Evolutionary conservation across 495 filamentous ascomycete genomes (phyloP), one percentile per base, ranked within the genome.

Genomic region (Lophiostoma macrostomum): DNA sequence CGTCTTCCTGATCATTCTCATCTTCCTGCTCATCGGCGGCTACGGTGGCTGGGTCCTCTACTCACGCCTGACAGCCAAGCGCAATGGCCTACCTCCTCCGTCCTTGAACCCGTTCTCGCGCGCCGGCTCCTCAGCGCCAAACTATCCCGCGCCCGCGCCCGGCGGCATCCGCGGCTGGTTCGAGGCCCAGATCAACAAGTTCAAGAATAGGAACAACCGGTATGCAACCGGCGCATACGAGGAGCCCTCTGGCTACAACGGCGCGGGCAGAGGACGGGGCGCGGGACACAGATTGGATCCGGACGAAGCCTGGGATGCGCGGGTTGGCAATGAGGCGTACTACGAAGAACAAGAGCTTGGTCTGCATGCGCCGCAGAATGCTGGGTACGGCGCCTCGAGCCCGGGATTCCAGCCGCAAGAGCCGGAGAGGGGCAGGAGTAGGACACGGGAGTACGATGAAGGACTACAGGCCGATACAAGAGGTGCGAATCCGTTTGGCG

Each of bases 221-320:
- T 77, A 73, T 13, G 77, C 80, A 8, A 64, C 74, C 0, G 82
- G 82, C 45, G 82, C 82, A 20, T 87, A 87, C 71, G 84, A 87
- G 62, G 72, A 73, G 34, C 59, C 63, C 25, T 61, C 59, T 3
- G 66, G 69, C 0, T 67, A 69, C 64, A 64, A 67, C 62, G 70
- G 67, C 25, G 66, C 37, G 32, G 47, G 31, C 22, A 37, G 55
- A 12, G 55, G 35, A n/a, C 63, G 51, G 23, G 61, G 50, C 57
- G 61, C 0, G 53, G 60, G 67, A 73, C 74, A 29, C 62, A 13
- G 74, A 16, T 70, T 85, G 23, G 85, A 88, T 62, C 84, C 82
- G 0, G 85, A 88, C 65, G 83, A 85, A 51, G 83, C 85, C 20
- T 88, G 85, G 85, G 83, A 87, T 71, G 58, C 83, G 40, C 64